These are phyloP conservation scores for Phytophthora rubi DNA, from an alignment of 352 stramenopile species.

Conservation along the genomic window DNA sequence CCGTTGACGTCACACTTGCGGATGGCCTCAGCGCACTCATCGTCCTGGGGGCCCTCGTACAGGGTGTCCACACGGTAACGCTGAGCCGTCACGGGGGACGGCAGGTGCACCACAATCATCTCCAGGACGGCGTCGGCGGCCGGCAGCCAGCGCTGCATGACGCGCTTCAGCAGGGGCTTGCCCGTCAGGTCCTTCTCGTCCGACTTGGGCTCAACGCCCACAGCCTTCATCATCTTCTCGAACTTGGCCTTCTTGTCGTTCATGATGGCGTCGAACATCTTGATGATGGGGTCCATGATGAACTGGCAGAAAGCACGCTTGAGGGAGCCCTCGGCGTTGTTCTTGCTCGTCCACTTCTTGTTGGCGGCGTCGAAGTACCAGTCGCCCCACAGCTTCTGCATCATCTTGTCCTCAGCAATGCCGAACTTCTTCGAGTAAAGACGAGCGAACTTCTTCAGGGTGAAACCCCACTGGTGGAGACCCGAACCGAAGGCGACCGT, in stretches of 20 bases:
- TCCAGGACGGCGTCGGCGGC: conserved; percentile 98
- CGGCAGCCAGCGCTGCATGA: conserved; percentile 99
- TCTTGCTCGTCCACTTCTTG: conserved; percentile 97
- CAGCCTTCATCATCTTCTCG: conserved; percentile 97
- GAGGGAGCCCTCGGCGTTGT: conserved; percentile 93
- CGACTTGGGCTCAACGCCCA: conserved; percentile 97
- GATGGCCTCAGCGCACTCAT: conserved; percentile 97
- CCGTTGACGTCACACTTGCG: conserved; percentile 98
- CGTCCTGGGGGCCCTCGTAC: conserved; percentile 98
- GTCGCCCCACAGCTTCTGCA: conserved; percentile 99
- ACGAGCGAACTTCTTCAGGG: conserved; percentile 98
- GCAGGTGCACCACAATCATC: conserved; percentile 99
- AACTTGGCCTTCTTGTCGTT: conserved; percentile 99
- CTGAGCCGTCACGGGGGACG: conserved; percentile 96
- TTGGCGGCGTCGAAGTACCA: conserved; percentile 96
- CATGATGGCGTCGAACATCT: conserved; percentile 99
- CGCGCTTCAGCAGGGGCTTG: conserved; percentile 98
- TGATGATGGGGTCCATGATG: conserved; percentile 99
- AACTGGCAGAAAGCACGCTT: conserved; percentile 99
- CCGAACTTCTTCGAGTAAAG: conserved; percentile 99
- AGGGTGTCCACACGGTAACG: conserved; percentile 98
- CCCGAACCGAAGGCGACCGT: conserved; percentile 99
- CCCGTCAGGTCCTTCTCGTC: conserved; percentile 95
- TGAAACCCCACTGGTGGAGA: conserved; percentile 99
- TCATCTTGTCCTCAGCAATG: conserved; percentile 99